Conservation (phyloP, 1,284 basidiomycete genomes). For the Salmacisia buchloeana region DNA sequence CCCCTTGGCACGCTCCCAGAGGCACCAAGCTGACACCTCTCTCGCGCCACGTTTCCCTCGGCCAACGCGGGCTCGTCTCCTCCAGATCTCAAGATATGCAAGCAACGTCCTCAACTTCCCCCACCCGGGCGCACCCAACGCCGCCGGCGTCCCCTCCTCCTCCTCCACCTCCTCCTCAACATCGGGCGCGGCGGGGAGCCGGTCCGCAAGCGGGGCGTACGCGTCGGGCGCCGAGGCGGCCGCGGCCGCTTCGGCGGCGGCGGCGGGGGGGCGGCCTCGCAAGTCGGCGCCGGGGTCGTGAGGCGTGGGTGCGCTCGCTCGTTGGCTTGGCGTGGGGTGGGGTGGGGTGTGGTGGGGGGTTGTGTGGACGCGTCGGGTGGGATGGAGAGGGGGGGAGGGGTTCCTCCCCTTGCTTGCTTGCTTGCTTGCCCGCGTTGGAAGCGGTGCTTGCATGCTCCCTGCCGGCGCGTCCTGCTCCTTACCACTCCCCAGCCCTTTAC, state of each 20-base stretch:
- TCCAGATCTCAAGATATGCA: constrained; percentile 38
- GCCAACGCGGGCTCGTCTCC: too few relatives aligned
- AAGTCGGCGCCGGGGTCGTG: too few relatives aligned
- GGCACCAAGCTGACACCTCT: not conserved
- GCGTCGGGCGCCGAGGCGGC: not conserved
- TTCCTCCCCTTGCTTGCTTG: too few relatives aligned
- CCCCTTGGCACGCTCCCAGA: not conserved
- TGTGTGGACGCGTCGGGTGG: too few relatives aligned
- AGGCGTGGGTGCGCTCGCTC: too few relatives aligned
- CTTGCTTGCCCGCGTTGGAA: too few relatives aligned
- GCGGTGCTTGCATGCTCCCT: too few relatives aligned
- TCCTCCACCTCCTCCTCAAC: not conserved
- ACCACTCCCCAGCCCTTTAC: too few relatives aligned
- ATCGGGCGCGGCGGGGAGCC: not conserved
- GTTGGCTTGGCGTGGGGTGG: too few relatives aligned
- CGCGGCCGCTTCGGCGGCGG: not conserved
- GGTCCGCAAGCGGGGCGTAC: not conserved
- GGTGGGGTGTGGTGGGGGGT: too few relatives aligned
- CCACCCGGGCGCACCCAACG: not conserved
- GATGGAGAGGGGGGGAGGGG: too few relatives aligned
- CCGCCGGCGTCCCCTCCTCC: not conserved
- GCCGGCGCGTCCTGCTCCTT: not conserved
- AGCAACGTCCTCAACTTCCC: constrained; percentile 35
- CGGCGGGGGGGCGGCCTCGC: not conserved
- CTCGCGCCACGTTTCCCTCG: not conserved